These are phyloP conservation scores for Yamadazyma aaseri DNA, from an alignment of 1,139 yeast genomes.

Conservation along the genomic window DNA sequence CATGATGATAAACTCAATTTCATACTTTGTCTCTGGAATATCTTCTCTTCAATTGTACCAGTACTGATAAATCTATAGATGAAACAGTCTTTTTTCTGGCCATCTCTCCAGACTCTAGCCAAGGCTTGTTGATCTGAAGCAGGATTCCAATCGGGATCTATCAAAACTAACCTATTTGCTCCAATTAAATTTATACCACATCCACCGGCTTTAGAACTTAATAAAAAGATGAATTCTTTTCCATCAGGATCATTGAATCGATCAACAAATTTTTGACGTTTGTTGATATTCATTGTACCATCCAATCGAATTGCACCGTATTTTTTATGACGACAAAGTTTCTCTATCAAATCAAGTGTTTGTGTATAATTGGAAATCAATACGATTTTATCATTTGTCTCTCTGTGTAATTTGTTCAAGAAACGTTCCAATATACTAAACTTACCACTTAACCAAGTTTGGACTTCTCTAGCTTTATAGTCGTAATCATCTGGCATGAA, in stretches of 20 bases:
- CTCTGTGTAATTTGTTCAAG: constrained; percentile 67
- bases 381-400: constrained; percentile 92
- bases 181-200: constrained; percentile 97
- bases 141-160: constrained; percentile 99
- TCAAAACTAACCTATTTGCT: constrained; percentile 81
- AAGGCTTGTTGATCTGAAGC: constrained; percentile 98
- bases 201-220: constrained; percentile 98
- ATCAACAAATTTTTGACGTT: constrained; percentile 91
- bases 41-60: constrained; percentile 95
- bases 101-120: constrained; percentile 99
- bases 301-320: constrained; percentile 86
- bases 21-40: constrained; percentile 96
- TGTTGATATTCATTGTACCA: constrained; percentile 89
- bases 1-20: constrained; percentile 90
- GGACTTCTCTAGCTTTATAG: constrained; percentile 51
- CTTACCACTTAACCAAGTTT: constrained; percentile 60
- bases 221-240: constrained; percentile 79
- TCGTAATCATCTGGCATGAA: constrained; percentile 74
- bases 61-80: constrained; percentile 92
- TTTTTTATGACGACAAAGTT: constrained; percentile 69
- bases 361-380: constrained; percentile 92
- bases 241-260: constrained; percentile 88
- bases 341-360: constrained; percentile 86
- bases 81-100: constrained; percentile 95
- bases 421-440: constrained; percentile 71